Percentiles rank a stretch among this genome's conserved stretches.
Evolutionary conservation across 768 basidiomycete species (phyloP).

Genomic region (Plicaturopsis crispa): DNA sequence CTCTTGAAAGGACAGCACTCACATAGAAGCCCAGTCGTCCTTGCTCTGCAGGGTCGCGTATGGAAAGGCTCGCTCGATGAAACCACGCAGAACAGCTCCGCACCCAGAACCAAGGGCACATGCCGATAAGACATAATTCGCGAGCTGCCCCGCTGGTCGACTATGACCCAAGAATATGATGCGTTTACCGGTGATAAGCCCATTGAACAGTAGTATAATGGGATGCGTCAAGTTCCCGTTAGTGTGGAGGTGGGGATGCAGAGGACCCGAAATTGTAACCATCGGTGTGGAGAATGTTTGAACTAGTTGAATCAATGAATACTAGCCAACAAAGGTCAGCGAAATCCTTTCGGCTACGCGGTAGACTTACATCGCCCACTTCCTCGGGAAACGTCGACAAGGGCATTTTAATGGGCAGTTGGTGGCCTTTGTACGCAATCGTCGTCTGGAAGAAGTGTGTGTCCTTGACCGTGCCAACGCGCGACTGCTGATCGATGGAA

Average conservation of each 20-base stretch:
- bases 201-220: constrained; percentile 93
- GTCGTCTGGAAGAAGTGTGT: constrained; percentile 91
- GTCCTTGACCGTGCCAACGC: constrained; percentile 61
- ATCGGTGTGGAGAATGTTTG: constrained; percentile 66
- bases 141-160: constrained; percentile 84
- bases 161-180: constrained; percentile 92
- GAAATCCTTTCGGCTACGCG: not conserved
- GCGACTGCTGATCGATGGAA: constrained; percentile 37
- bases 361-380: constrained; percentile 82
- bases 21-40: constrained; percentile 89
- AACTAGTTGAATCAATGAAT: constrained; percentile 85
- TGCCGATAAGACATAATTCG: constrained; percentile 86
- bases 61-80: constrained; percentile 89
- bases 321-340: constrained; percentile 40
- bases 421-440: constrained; percentile 77
- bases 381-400: constrained; percentile 87
- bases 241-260: constrained; percentile 91
- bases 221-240: constrained; percentile 88
- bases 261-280: constrained; percentile 59
- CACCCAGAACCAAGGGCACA: constrained; percentile 92
- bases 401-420: constrained; percentile 87
- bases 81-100: constrained; percentile 75
- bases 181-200: constrained; percentile 90
- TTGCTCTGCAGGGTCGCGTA: constrained; percentile 87
- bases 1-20: constrained; percentile 21